Percentiles rank a stretch among this genome's conserved stretches.
phyloP scores from a whole-genome alignment of 148 eudicot genomes.

The Diospyros lotus region DNA sequence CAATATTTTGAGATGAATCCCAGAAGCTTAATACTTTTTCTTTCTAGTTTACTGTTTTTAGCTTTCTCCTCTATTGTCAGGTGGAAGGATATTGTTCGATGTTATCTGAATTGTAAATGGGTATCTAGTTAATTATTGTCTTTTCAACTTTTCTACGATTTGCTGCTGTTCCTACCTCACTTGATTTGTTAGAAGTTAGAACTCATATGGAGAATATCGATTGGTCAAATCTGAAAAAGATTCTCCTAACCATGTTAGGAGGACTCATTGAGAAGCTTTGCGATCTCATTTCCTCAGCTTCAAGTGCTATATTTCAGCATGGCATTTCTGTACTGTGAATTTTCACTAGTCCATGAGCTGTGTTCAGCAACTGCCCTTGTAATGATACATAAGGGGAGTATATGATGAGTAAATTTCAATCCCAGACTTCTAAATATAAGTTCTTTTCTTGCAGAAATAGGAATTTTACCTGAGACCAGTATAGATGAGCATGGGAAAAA shows the following conservation, averaged over 20 bases:
- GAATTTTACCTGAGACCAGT: not conserved
- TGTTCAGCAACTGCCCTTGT: not conserved
- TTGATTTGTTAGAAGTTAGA: not conserved
- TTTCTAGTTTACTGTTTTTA: not conserved
- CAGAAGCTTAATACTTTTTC: not conserved
- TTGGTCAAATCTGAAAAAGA: not conserved
- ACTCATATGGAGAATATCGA: not conserved
- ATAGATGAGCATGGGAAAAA: not conserved
- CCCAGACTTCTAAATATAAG: no score
- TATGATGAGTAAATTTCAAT: not conserved
- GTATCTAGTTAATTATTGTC: not conserved
- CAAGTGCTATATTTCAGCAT: not conserved
- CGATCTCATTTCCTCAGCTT: not conserved
- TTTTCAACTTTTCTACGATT: not conserved
- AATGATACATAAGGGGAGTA: not conserved
- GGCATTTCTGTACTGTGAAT: no score
- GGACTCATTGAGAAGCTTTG: not conserved
- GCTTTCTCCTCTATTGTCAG: not conserved
- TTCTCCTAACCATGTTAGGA: not conserved
- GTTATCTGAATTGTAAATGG: constrained; percentile 1
- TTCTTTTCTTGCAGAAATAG: not conserved
- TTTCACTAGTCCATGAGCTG: not conserved
- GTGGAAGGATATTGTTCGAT: not conserved
- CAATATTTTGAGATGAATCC: not conserved
- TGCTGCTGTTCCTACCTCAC: not conserved